Evolutionary conservation across 2,329 filamentous ascomycete genomes (phyloP), one percentile per base, ranked within the genome.

Genomic region (Microdochium bolleyi): DNA sequence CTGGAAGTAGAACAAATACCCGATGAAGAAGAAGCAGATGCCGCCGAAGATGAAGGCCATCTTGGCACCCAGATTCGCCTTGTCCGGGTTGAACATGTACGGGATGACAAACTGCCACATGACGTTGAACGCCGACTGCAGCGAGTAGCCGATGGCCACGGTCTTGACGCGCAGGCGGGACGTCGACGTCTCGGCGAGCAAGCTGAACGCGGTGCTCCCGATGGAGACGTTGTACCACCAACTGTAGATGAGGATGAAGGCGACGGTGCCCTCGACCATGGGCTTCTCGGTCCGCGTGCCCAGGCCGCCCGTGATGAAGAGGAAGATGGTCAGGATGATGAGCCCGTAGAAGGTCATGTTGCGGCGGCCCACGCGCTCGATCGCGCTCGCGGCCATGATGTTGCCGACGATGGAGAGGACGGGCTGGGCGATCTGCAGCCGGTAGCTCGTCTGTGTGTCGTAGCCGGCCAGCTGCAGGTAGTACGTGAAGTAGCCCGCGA

Each of bases 401-500:
- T 77, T 78, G n/a, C 73, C 58, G 3, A 82, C 67, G 2, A 78
- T 81, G 19, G 76, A 75, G 1, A 75, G 66, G 62, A 79, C 69
- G 38, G 72, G 52, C 49, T 75, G 73, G 1, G 74, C 80, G 55
- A 84, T 72, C 10, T 77, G 74, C 60, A 84, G 80, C 52, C 76
- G 69, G 55, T 81, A 84, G 0, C 80, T 72, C 24, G 74, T 70
- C 14, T 68, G 65, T 1, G 73, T 68, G 0, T 66, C 58, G 25
- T 84, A 63, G 2, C 81, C 81, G 2, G 80, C 80, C 59, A 80
- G 76, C 56, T 78, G 68, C 58, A 84, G 82, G 62, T 78, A 78
- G 60, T 83, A 83, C 2, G 80, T 85, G 1, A 79, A 82, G 57
- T 84, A 87, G 52, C 79, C 79, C 48, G 83, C 81, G 57, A 87